Conservation (phyloP, 306 rosid species). For the Arachis stenosperma region DNA sequence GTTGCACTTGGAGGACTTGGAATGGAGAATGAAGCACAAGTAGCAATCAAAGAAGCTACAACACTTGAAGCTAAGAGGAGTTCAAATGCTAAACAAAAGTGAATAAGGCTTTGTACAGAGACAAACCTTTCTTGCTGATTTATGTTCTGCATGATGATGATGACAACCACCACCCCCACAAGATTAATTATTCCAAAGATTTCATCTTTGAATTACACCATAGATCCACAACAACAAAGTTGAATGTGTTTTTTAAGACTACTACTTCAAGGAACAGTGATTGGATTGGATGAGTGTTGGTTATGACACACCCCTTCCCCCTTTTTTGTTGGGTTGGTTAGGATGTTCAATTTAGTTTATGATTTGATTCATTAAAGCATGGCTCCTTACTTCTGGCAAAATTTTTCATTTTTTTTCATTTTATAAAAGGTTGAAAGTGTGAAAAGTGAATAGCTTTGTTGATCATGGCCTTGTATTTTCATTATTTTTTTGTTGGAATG, state of each 20-base stretch:
- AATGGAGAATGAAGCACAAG: slow-evolving; percentile 69
- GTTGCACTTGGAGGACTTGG: slow-evolving; percentile 62
- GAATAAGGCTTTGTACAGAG: slow-evolving; percentile 47
- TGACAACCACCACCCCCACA: not conserved
- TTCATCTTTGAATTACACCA: slow-evolving; percentile 24
- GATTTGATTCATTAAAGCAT: slow-evolving; percentile 49
- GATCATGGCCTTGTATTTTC: not conserved
- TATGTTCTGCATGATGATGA: slow-evolving; percentile 40
- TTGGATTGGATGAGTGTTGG: slow-evolving; percentile 51
- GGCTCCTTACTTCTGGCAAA: slow-evolving; percentile 20
- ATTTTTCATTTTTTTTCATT: slow-evolving; percentile 4
- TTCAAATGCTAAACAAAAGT: slow-evolving; percentile 50
- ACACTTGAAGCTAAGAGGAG: slow-evolving; percentile 67
- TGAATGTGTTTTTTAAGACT: slow-evolving; percentile 39
- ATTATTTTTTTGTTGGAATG: slow-evolving; percentile 34
- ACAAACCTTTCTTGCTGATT: slow-evolving; percentile 37
- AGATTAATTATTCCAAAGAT: slow-evolving; percentile 28
- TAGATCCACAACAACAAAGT: slow-evolving; percentile 31
- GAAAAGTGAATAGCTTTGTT: slow-evolving; percentile 22
- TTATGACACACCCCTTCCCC: slow-evolving; percentile 44
- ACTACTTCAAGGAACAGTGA: slow-evolving; percentile 31
- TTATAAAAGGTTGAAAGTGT: slow-evolving; percentile 26
- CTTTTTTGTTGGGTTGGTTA: slow-evolving; percentile 46
- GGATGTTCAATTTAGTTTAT: slow-evolving; percentile 45
- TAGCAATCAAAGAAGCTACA: slow-evolving; percentile 72